A percentile compares a stretch with the other conserved stretches of the same genome.
Evolutionary conservation across 2,329 filamentous ascomycete genomes (phyloP).

Genomic region (Neoarthrinium moseri): DNA sequence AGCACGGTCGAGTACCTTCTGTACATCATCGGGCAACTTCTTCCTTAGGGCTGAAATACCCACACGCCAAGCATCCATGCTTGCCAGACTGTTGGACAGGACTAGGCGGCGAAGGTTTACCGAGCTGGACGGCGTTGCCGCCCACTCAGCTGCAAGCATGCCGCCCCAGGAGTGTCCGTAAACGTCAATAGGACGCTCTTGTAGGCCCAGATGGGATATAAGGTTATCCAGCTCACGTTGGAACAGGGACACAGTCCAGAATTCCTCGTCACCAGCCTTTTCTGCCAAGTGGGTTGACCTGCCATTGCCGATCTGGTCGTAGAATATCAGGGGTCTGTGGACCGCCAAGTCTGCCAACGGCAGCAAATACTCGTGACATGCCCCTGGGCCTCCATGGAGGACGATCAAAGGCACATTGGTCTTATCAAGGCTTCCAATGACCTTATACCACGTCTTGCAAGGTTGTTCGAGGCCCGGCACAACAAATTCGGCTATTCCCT

Average conservation of each 20-base stretch:
- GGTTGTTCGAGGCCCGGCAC: neutral
- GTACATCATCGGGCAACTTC: slow-evolving; percentile 18
- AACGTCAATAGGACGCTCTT: slow-evolving; percentile 33
- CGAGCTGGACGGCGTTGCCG: slow-evolving; percentile 24
- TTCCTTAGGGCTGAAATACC: slow-evolving; percentile 15
- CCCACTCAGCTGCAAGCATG: slow-evolving; percentile 45
- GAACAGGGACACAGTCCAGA: slow-evolving; percentile 50
- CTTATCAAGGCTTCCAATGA: slow-evolving; percentile 18
- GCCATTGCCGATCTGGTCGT: slow-evolving; percentile 54
- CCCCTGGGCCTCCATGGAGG: slow-evolving; percentile 32
- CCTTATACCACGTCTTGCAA: slow-evolving; percentile 21
- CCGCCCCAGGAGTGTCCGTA: slow-evolving; percentile 54
- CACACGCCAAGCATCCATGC: slow-evolving; percentile 23
- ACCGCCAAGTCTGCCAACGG: slow-evolving; percentile 33
- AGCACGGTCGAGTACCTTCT: slow-evolving; percentile 19
- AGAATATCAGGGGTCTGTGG: slow-evolving; percentile 43
- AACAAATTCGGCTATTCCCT: neutral
- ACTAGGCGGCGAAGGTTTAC: slow-evolving; percentile 24
- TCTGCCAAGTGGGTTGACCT: slow-evolving; percentile 45
- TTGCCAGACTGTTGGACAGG: slow-evolving; percentile 27
- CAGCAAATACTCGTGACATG: slow-evolving; percentile 40
- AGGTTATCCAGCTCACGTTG: slow-evolving; percentile 48
- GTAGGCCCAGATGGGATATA: slow-evolving; percentile 36
- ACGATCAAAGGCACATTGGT: slow-evolving; percentile 17
- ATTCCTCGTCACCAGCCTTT: slow-evolving; percentile 31